Percentiles rank a stretch among this genome's conserved stretches.
phyloP scores from a whole-genome alignment of 805 yeast species.

The Starmerella bombicola region DNA sequence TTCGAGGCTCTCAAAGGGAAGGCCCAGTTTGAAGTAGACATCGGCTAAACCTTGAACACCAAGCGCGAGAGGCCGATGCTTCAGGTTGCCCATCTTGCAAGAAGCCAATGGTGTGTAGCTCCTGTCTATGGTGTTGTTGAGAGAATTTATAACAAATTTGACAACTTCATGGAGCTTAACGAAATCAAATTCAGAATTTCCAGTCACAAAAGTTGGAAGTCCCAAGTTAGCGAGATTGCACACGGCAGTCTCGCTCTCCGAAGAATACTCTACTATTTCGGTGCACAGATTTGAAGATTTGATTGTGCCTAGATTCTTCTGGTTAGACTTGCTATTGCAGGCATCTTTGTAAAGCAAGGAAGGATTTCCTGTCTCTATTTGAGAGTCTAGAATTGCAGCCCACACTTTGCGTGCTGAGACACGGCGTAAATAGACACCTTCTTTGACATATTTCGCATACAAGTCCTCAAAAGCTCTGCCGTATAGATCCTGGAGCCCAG shows the following conservation, averaged over 20 bases:
- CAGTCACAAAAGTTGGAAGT: constrained; percentile 57
- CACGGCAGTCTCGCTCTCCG: constrained; percentile 80
- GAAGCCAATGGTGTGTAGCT: constrained; percentile 67
- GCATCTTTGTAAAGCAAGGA: constrained; percentile 89
- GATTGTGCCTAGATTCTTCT: constrained; percentile 76
- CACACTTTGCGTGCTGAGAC: constrained; percentile 77
- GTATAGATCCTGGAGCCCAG: constrained; percentile 64
- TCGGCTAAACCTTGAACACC: constrained; percentile 96
- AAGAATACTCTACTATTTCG: constrained; percentile 80
- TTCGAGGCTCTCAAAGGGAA: constrained; percentile 68
- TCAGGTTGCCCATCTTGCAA: constrained; percentile 56
- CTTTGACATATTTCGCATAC: constrained; percentile 56
- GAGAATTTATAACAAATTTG: constrained; percentile 60
- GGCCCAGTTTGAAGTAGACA: constrained; percentile 54
- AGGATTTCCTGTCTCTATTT: constrained; percentile 90
- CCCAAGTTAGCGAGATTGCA: constrained; percentile 91
- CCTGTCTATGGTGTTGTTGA: constrained; percentile 70
- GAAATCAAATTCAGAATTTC: constrained; percentile 48
- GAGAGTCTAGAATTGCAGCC: constrained; percentile 75
- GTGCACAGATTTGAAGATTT: constrained; percentile 88
- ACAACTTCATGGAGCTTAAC: constrained; percentile 55
- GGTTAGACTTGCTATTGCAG: constrained; percentile 77
- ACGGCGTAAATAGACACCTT: constrained; percentile 44
- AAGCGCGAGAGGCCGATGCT: constrained; percentile 78
- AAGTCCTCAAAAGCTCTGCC: constrained; percentile 67